phyloP scores from a whole-genome alignment of 768 basidiomycete species.

The Cyclocybe aegerita region DNA sequence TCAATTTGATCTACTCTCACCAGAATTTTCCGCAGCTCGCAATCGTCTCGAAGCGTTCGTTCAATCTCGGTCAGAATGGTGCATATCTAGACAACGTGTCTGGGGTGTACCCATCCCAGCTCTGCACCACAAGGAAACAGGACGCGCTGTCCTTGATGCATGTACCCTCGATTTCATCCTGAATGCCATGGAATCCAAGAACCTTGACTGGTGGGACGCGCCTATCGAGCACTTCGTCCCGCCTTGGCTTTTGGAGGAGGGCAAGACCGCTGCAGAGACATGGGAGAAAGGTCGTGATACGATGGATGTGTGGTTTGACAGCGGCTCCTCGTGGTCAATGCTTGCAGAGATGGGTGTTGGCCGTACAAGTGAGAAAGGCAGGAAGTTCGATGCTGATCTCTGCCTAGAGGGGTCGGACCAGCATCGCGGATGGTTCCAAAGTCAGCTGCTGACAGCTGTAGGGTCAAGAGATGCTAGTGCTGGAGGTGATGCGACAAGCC shows the following conservation, averaged over 20 bases:
- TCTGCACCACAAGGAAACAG: constrained; percentile 64
- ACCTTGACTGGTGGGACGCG: constrained; percentile 91
- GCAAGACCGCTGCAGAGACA: constrained; percentile 34
- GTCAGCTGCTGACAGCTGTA: constrained; percentile 82
- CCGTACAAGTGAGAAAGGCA: constrained; percentile 13
- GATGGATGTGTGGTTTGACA: constrained; percentile 99
- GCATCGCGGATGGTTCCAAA: constrained; percentile 99
- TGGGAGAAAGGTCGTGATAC: constrained; percentile 90
- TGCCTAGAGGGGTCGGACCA: constrained; percentile 97
- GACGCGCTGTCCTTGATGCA: constrained; percentile 61
- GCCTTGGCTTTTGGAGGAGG: constrained; percentile 50
- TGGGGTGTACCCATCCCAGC: constrained; percentile 98
- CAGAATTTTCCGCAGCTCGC: constrained; percentile 51
- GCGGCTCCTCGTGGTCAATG: constrained; percentile 92
- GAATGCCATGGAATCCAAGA: constrained; percentile 65
- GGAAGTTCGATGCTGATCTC: constrained; percentile 67
- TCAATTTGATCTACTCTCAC: background rate
- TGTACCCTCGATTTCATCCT: constrained; percentile 76
- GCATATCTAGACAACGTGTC: constrained; percentile 94
- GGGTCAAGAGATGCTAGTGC: constrained; percentile 37
- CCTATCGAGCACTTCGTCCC: constrained; percentile 81
- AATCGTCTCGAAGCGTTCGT: constrained; percentile 89
- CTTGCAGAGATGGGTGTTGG: constrained; percentile 43
- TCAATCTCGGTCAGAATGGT: constrained; percentile 93
- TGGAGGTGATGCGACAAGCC: constrained; percentile 32